Conservation (phyloP, 75 land plant genomes). For the Pseudotsuga menziesii region DNA sequence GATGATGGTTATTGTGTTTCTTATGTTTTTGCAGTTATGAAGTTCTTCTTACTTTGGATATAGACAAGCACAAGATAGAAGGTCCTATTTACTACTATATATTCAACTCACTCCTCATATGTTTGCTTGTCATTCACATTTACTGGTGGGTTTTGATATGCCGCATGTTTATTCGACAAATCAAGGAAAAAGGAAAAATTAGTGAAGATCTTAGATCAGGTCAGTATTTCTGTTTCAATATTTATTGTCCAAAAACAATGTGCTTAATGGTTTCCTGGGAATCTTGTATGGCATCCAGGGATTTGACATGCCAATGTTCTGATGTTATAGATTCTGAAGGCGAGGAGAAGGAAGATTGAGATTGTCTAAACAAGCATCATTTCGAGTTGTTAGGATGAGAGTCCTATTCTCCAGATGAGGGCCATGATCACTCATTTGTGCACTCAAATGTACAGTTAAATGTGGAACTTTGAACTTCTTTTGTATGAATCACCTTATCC, state of each 20-base stretch:
- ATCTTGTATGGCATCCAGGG: background rate
- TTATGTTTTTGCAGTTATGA: slow-evolving; percentile 21
- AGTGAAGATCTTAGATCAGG: slow-evolving; percentile 45
- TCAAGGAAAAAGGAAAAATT: slow-evolving; percentile 26
- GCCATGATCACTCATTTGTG: background rate
- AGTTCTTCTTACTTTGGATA: slow-evolving; percentile 8
- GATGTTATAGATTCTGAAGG: slow-evolving; percentile 20
- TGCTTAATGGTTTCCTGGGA: background rate
- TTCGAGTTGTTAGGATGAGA: background rate
- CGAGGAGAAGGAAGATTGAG: slow-evolving; percentile 25
- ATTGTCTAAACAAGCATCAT: background rate
- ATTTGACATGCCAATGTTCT: background rate
- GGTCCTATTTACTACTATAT: slow-evolving; percentile 39
- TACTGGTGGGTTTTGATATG: slow-evolving; percentile 46
- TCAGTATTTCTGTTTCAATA: slow-evolving; percentile 4
- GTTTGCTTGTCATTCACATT: slow-evolving; percentile 32
- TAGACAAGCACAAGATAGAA: slow-evolving; percentile 11
- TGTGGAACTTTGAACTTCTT: background rate
- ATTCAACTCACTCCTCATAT: slow-evolving; percentile 31
- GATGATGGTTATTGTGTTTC: slow-evolving; percentile 3
- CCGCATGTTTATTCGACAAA: slow-evolving; percentile 34
- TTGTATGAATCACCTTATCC: background rate
- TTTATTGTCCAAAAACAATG: background rate
- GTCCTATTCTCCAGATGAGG: background rate
- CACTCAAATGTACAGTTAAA: background rate